A percentile compares a stretch with the other conserved stretches of the same genome.
Conservation (phyloP, 202 grass and related monocot species). For the Musa balbisiana region DNA sequence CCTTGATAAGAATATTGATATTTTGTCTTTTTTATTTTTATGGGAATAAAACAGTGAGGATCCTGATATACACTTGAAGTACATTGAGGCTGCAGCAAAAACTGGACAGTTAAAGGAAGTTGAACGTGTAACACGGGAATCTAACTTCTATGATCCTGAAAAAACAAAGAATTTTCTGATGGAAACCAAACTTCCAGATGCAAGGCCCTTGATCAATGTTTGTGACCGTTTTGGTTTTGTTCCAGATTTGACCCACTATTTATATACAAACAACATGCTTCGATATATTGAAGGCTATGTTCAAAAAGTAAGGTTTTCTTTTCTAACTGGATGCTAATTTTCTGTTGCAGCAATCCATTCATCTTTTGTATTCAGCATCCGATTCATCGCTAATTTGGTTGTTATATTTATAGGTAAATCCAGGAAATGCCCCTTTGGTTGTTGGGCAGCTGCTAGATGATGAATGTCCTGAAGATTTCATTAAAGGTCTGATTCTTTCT, state of each 20-base stretch:
- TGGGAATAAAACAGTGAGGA: slow-evolving; percentile 53
- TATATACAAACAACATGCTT: slow-evolving; percentile 95
- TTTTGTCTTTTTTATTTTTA: slow-evolving; percentile 29
- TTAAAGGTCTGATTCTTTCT: slow-evolving; percentile 90
- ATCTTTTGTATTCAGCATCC: not conserved
- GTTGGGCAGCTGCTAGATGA: slow-evolving; percentile 88
- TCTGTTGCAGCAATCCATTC: not conserved
- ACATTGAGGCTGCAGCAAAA: slow-evolving; percentile 91
- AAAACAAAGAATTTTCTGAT: slow-evolving; percentile 98
- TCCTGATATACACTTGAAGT: slow-evolving; percentile 95
- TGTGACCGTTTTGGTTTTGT: slow-evolving; percentile 97
- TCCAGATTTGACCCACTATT: slow-evolving; percentile 87
- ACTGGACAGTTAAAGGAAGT: slow-evolving; percentile 98
- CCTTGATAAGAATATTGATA: slow-evolving; percentile 5
- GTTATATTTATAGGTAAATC: slow-evolving; percentile 62
- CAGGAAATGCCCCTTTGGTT: slow-evolving; percentile 85
- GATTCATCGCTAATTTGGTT: not conserved
- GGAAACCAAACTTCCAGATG: slow-evolving; percentile 96
- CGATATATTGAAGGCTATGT: slow-evolving; percentile 96
- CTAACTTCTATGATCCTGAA: slow-evolving; percentile 93
- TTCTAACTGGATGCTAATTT: not conserved
- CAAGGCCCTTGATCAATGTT: slow-evolving; percentile 86
- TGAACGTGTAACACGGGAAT: slow-evolving; percentile 93
- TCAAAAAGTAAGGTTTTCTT: slow-evolving; percentile 52
- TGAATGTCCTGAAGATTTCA: slow-evolving; percentile 94